Conservation (phyloP, 2,329 filamentous ascomycete species). For the Sporothrix humicola region DNA sequence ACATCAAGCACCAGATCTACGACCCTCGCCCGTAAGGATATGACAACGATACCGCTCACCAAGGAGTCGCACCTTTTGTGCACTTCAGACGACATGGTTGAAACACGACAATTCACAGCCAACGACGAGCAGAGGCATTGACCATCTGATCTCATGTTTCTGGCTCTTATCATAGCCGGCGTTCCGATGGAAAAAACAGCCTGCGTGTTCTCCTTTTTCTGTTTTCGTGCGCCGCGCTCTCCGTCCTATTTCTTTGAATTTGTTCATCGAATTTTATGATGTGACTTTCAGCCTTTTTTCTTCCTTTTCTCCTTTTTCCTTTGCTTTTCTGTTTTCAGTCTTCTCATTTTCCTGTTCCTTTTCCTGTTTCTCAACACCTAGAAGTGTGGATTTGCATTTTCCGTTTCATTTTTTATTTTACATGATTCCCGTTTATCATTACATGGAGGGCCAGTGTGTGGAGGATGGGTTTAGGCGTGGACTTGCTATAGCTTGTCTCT, state of each 20-base stretch:
- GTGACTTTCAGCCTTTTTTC: background rate
- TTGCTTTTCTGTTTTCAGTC: background rate
- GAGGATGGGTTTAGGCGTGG: too few relatives aligned
- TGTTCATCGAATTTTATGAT: conserved; percentile 3
- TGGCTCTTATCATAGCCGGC: background rate
- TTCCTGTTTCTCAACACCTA: conserved; percentile 7
- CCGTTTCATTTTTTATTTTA: background rate
- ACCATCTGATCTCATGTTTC: background rate
- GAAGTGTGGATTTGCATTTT: background rate
- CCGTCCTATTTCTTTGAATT: background rate
- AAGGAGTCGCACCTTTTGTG: background rate
- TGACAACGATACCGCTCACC: background rate
- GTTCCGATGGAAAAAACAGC: conserved; percentile 19
- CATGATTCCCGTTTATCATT: conserved; percentile 27
- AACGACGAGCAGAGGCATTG: background rate
- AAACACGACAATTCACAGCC: background rate
- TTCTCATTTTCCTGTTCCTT: background rate
- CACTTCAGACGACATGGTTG: conserved; percentile 1
- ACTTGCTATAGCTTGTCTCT: too few relatives aligned
- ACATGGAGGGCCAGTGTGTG: conserved; percentile 5
- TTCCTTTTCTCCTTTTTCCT: background rate
- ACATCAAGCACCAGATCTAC: conserved; percentile 66
- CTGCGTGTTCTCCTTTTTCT: background rate
- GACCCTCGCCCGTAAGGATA: conserved; percentile 53
- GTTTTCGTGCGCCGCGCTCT: background rate